Evolutionary conservation across 192 early-diverging fungal species (phyloP).

Genomic region (Umbelopsis vinacea): DNA sequence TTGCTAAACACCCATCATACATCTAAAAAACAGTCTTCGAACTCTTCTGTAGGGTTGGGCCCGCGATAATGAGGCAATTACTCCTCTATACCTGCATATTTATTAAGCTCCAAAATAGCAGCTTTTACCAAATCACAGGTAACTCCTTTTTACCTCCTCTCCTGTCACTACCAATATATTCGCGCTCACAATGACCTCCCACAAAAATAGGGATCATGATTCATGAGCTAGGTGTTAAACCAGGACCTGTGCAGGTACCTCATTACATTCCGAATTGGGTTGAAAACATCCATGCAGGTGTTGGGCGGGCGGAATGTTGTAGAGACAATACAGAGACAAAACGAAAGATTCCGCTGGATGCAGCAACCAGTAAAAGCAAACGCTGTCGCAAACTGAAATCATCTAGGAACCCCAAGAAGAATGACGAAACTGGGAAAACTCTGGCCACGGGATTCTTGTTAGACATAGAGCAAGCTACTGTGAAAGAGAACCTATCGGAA

Average conservation of each 20-base stretch:
- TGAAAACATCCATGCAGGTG: background rate
- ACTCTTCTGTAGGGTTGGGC: slow-evolving; percentile 26
- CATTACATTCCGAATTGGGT: background rate
- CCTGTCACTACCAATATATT: background rate
- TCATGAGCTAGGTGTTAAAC: background rate
- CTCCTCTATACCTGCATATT: slow-evolving; percentile 40
- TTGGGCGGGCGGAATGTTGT: background rate
- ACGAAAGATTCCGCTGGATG: too few relatives aligned
- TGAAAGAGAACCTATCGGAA: background rate
- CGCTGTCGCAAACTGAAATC: background rate
- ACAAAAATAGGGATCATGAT: background rate
- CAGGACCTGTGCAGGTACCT: background rate
- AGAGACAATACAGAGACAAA: background rate
- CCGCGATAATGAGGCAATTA: slow-evolving; percentile 35
- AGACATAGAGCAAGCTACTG: background rate
- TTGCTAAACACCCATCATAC: too few relatives aligned
- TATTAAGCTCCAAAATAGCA: slow-evolving; percentile 38
- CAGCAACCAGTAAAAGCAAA: background rate
- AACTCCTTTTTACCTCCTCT: slow-evolving; percentile 3
- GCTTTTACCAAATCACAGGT: slow-evolving; percentile 47
- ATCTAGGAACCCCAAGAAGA: background rate
- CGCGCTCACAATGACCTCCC: background rate
- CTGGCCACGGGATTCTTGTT: too few relatives aligned
- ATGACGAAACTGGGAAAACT: background rate
- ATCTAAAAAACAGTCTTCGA: background rate